Evolutionary conservation across 352 stramenopile species (phyloP), one percentile per base, ranked within the genome.

Genomic region (Phytophthora brassicae): DNA sequence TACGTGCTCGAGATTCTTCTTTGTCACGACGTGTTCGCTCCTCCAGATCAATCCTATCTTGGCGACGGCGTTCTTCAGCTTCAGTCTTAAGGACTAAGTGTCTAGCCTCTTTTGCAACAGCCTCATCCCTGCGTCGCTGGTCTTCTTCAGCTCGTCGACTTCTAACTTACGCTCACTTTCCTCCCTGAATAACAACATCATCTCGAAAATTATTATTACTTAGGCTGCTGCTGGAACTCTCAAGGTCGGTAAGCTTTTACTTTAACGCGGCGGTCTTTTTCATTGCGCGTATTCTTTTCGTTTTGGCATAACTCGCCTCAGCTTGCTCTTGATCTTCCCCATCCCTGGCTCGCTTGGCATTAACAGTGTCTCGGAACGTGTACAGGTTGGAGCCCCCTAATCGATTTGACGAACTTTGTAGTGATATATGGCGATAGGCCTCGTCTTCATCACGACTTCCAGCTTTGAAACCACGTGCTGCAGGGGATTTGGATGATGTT

Each of bases 31-130:
- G 29, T 14, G 43, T 31, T 6, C 26, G 22, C 22, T 61, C 33
- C 3, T 54, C 42, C 31, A 50, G 29, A 0, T 61, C 41, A 11
- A 61, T 20, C 23, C 47, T 61, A 0, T 53, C 20, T 29, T 53
- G 43, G 8, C 53, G 52, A 1, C 53, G 53, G 17, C 43, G 43
- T n/a, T 61, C 54, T n/a, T 61, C 43, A 16, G 23, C 29, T 23
- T 61, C 31, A 3, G 33, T 6, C 24, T 50, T 61, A 3, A 54
- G 20, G 2, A 16, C 43, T 8, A 46, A 6, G 2, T 17, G 24
- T 3, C 53, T 41, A 4, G 26, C 17, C 28, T 60, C 39, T 35
- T 17, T 16, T 6, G n/a, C 41, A 17, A 14, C 26, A 6, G 12
- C 13, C 13, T 51, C 53, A 3, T 60, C 41, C 2, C 53, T 17